Percentiles rank a stretch among this genome's conserved stretches.
These are phyloP conservation scores for Tricholoma matsutake DNA, from an alignment of 768 basidiomycete species.

Conservation along the genomic window DNA sequence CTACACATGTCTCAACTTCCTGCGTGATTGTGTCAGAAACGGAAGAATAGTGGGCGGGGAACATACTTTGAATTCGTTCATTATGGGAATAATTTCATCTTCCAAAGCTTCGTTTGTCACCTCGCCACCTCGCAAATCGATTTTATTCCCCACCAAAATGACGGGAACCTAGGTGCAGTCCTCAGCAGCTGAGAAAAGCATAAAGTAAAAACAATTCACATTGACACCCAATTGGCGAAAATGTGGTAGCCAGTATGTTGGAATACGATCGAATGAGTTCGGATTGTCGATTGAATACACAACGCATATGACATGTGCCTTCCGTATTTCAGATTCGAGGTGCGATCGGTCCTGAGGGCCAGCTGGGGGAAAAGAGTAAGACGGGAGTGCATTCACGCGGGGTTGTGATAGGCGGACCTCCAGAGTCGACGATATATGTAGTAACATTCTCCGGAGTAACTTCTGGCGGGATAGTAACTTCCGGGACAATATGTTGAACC, in stretches of 20 bases:
- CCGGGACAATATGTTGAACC: conserved; percentile 95
- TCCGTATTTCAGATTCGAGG: conserved; percentile 92
- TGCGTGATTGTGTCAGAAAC: conserved; percentile 30
- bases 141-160: conserved; percentile 97
- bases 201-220: conserved; percentile 40
- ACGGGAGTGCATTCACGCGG: conserved; percentile 1
- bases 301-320: conserved; percentile 97
- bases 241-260: conserved; percentile 96
- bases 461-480: conserved; percentile 97
- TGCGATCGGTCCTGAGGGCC: conserved; percentile 82
- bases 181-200: background rate
- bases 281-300: conserved; percentile 98
- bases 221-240: conserved; percentile 96
- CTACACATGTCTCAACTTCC: conserved; percentile 99
- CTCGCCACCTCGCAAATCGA: conserved; percentile 89
- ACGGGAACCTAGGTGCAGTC: conserved; percentile 73
- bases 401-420: conserved; percentile 55
- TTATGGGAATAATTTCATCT: conserved; percentile 93
- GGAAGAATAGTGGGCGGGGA: background rate
- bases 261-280: conserved; percentile 94
- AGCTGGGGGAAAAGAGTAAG: conserved; percentile 35
- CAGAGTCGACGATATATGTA: conserved; percentile 96
- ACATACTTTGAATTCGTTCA: conserved; percentile 96
- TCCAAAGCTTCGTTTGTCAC: conserved; percentile 94
- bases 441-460: conserved; percentile 98